These are phyloP conservation scores for Xylaria venustula DNA, from an alignment of 495 filamentous ascomycete genomes.

Conservation along the genomic window DNA sequence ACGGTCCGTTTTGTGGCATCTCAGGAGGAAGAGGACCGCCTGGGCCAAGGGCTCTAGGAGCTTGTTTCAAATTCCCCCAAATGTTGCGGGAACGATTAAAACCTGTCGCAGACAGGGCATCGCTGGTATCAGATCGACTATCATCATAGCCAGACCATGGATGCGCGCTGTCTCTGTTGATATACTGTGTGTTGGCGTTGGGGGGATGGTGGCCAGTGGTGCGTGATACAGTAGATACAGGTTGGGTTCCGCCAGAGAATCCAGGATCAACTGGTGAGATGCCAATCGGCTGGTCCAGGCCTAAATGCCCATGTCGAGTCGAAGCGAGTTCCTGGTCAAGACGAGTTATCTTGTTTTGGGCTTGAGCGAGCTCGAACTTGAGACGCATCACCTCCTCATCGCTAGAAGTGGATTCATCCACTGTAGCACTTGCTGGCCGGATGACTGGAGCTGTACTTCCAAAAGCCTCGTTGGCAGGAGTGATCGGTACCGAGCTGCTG, in stretches of 20 bases:
- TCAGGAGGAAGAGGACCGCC: constrained; percentile 35
- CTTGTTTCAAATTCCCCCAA: constrained; percentile 53
- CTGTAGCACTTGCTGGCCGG: constrained; percentile 44
- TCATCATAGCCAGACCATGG: constrained; percentile 68
- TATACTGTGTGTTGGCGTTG: constrained; percentile 50
- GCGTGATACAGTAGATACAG: constrained; percentile 21
- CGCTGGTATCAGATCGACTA: constrained; percentile 61
- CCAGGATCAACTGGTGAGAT: constrained; percentile 36
- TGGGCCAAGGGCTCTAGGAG: constrained; percentile 31
- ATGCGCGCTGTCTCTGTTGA: constrained; percentile 51
- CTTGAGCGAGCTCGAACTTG: constrained; percentile 74
- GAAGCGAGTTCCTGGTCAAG: constrained; percentile 84
- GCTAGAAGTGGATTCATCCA: constrained; percentile 28
- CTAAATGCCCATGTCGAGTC: constrained; percentile 57
- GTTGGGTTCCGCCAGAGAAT: constrained; percentile 21
- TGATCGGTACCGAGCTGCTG: constrained; percentile 54
- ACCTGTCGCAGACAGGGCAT: constrained; percentile 57
- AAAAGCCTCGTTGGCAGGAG: constrained; percentile 56
- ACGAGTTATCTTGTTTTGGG: constrained; percentile 74
- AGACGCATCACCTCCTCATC: constrained; percentile 49
- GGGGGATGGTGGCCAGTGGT: constrained; percentile 38
- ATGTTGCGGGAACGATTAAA: constrained; percentile 62
- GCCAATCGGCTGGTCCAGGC: constrained; percentile 18
- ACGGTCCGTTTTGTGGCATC: constrained; percentile 33
- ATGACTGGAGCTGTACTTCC: constrained; percentile 42